Evolutionary conservation across 73 alveolate species (phyloP).

Genomic region (Paramecium primaurelia): DNA sequence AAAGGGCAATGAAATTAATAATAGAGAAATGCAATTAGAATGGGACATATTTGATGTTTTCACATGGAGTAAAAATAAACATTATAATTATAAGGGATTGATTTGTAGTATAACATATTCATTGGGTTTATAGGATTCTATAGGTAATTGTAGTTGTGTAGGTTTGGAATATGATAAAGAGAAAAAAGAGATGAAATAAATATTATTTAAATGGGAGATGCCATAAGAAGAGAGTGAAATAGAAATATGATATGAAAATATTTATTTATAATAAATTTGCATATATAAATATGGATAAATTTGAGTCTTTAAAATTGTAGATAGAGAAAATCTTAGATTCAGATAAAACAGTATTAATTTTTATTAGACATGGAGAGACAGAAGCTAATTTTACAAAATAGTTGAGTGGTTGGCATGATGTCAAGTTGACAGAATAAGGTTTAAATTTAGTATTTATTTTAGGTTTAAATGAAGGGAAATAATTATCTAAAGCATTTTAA

Average conservation of each 20-base stretch:
- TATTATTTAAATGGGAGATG: neutral
- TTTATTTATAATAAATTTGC: neutral
- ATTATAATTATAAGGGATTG: neutral
- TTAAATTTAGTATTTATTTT: neutral
- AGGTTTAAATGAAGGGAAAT: neutral
- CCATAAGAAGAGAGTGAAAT: neutral
- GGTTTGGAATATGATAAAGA: neutral
- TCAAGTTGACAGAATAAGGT: neutral
- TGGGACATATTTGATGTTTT: neutral
- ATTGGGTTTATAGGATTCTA: neutral
- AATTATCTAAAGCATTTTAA: neutral
- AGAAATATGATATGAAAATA: neutral
- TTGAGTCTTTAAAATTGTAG: neutral
- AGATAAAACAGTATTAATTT: neutral
- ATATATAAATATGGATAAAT: neutral
- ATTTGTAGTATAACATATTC: neutral
- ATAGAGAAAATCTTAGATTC: neutral
- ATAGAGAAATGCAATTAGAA: neutral
- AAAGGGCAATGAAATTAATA: conserved; percentile 37
- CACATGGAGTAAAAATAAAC: neutral
- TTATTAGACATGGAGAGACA: neutral
- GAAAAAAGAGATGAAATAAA: neutral
- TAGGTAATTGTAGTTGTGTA: neutral
- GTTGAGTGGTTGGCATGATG: conserved; percentile 25
- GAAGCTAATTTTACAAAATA: neutral